Base-by-base conservation (phyloP, 2,329 filamentous ascomycete genomes). In the Fusarium sp. region DNA sequence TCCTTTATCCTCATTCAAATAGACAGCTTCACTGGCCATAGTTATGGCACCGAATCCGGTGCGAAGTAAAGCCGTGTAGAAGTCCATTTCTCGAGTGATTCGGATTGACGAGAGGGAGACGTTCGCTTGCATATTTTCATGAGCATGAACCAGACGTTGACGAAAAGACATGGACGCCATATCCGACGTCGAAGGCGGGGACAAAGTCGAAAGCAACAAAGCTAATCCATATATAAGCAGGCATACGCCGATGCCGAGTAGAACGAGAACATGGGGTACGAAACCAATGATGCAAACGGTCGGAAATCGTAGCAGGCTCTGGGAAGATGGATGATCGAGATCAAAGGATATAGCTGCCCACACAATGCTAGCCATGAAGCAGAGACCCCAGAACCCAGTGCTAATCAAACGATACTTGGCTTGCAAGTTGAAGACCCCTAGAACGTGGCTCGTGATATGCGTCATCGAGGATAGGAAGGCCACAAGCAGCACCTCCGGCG, bases 201-300 rank as follows among this genome's bases (percentile, higher is more conserved):
- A 75, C 9, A 81, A 53, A 18, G 92, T 91, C 1, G 93, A 95
- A 8, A 98, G 84, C 1, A 90, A 61, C 28, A 98, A 82, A 5
- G 95, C 94, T 23, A 96, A 74, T 1, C 82, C 81, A 77, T 98
- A 98, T 49, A 99, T 97, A 10, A 84, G 76, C 4, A 88, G 84
- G 77, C 96, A 98, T 18, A 91, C 82, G 7, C 88, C 62, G 48
- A 98, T 97, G 1, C 95, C 96, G 10, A 87, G 74, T 3, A 98
- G 81, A 14, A 98, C 93, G 25, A 97, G 83, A n/a, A 98, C 85
- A 78, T 98, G 95, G 2, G 96, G 96, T 37, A 98, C 91, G 77
- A 98, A 98, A 1, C 95, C 93, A 30, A 98, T 91, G 62, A 98
- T 94, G 75, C 93, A 98, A 42, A 98, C 94, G 0, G 94, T 98